phyloP scores from a whole-genome alignment of 257 asterid genomes.

The Solanum verrucosum region DNA sequence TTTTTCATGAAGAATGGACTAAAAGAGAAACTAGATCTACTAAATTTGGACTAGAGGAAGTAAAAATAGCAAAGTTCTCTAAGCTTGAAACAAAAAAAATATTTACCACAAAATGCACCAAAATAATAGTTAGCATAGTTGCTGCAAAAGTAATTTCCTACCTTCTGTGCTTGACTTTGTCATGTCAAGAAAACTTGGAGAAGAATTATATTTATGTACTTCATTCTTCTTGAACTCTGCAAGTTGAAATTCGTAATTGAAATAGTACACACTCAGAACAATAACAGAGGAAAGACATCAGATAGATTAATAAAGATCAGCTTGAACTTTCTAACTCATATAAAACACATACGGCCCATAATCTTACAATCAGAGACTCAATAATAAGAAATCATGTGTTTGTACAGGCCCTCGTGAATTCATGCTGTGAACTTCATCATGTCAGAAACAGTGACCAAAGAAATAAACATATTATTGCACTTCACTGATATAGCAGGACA shows the following conservation, averaged over 20 bases:
- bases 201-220: conserved; percentile 39
- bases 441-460: neutral
- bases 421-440: neutral
- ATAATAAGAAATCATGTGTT: neutral
- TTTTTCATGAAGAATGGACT: neutral
- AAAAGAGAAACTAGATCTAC: neutral
- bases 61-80: neutral
- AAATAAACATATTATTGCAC: neutral
- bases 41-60: neutral
- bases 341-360: neutral
- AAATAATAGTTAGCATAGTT: neutral
- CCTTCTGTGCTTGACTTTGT: conserved; percentile 37
- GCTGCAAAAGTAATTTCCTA: conserved; percentile 10
- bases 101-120: neutral
- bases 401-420: neutral
- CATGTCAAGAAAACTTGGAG: conserved; percentile 40
- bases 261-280: neutral
- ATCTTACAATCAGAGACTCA: neutral
- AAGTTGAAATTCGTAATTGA: neutral
- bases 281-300: neutral
- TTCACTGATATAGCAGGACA: neutral
- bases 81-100: neutral
- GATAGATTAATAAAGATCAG: neutral
- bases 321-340: neutral
- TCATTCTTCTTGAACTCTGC: conserved; percentile 77